Base-by-base conservation (phyloP, 2,329 filamentous ascomycete species). In the Nemania bipapillata region DNA sequence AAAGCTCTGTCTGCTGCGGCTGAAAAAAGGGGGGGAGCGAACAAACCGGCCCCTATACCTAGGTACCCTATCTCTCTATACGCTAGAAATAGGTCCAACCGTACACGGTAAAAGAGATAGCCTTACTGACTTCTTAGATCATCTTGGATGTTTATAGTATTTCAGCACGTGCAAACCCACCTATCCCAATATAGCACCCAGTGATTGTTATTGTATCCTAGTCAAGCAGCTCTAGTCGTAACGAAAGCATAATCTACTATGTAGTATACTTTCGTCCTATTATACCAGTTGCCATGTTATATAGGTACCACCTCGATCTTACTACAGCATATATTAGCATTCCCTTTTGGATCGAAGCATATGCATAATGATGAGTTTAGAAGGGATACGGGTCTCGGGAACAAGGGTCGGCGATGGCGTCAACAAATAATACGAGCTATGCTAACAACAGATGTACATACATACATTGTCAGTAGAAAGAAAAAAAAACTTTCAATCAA, bases 351-450 rank as follows among this genome's bases (percentile, higher is more conserved):
- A 47, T 32, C 5, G 30, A 49, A 26, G 52, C 20, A n/a, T 63
- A 63, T 68, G 61, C 67, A 66, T 61, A 52, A 69, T 49, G 63
- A 52, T 64, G 55, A 53, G 54, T 37, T 40, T 55, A 50, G 42
- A 47, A 59, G 20, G 53, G 60, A 65, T 68, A 70, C 65, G 61
- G 65, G 61, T 54, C 57, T 64, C 45, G 30, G 60, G 57, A 63
- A 62, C 65, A 58, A 65, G 65, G 56, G 47, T 62, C 37, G 20
- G 61, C 45, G 42, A 62, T 65, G 57, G 68, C 65, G 68, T 68
- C 60, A 65, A 70, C 61, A 40, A 54, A 56, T 22, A 63, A 65
- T 64, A 68, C 65, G 65, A 68, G 54, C 54, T 17, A 52, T 52
- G 17, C 30, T 17, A 40, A 59, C 35, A 20, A 15, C 30, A 42